Evolutionary conservation across 2,329 filamentous ascomycete genomes (phyloP), one percentile per base, ranked within the genome.

Genomic region (Diatrype stigma): DNA sequence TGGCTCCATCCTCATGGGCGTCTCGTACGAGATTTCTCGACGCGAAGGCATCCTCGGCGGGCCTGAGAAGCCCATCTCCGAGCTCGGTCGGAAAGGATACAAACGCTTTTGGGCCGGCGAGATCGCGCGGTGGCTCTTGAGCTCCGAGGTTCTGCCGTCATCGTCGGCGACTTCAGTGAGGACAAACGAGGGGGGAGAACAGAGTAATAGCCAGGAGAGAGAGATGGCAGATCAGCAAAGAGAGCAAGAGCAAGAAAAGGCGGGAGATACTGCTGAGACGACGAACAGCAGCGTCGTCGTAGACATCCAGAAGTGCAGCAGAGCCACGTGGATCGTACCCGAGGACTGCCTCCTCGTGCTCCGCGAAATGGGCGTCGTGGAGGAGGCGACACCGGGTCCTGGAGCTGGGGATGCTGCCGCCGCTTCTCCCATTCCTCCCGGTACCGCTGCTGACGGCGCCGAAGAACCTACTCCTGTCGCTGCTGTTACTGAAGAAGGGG

Each of bases 21-120:
- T 94, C 2, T 95, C 89, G 35, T 99, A 99, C 70, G 92, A 94
- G 68, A 86, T 99, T 45, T 93, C 91, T 19, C 82, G 85, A 45
- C 82, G 89, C 50, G 92, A 97, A 65, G 85, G 85, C 6, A 78
- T 93, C 42, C 79, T 96, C 26, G 94, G 94, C 34, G 93, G 94
- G 0, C 94, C 94, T 0, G 94, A 99, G 73, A 94, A 95, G 67
- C 94, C 93, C 10, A 85, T 97, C 42, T 94, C 89, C 19, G 88
- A 93, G 55, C 79, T 96, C 45, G 93, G 93, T 1, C 82, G 83
- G 59, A 87, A 84, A 63, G 90, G 90, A 3, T 97, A 97, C 70
- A 79, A 80, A 60, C 79, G 88, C 6, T 96, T 89, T 70, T 97
- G 93, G 93, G 85, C 86, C 1, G 85, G 87, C 42, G 89, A 94